Conservation (phyloP, 129 eudicot species). For the Arctium lappa region DNA sequence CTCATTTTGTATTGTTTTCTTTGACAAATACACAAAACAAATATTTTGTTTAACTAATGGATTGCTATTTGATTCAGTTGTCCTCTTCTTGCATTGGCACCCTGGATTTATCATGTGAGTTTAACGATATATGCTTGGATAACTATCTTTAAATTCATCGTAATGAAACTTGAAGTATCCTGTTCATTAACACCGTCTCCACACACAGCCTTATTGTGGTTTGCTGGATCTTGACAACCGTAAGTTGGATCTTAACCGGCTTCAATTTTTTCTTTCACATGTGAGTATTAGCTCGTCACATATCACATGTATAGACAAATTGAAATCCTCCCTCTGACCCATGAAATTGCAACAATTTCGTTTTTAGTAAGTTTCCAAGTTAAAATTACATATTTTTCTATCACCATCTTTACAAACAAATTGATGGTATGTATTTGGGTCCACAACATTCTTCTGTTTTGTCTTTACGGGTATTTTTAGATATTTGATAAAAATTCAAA, state of each 20-base stretch:
- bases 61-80: slow-evolving; percentile 51
- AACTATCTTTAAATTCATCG: background rate
- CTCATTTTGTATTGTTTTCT: background rate
- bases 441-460: background rate
- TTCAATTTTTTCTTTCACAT: slow-evolving; percentile 58
- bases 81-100: slow-evolving; percentile 55
- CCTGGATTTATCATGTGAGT: slow-evolving; percentile 61
- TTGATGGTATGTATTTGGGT: background rate
- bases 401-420: background rate
- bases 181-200: slow-evolving; percentile 1
- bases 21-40: background rate
- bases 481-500: background rate
- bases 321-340: background rate
- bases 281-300: slow-evolving; percentile 31
- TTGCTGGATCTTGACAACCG: slow-evolving; percentile 61
- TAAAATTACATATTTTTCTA: background rate
- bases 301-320: background rate
- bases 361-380: background rate
- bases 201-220: slow-evolving; percentile 38
- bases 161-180: background rate
- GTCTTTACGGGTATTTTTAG: background rate
- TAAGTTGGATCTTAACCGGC: slow-evolving; percentile 68
- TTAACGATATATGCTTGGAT: background rate
- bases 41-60: slow-evolving; percentile 19
- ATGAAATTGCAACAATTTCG: background rate